phyloP scores from a whole-genome alignment of 2,329 filamentous ascomycete genomes.

The Trichoderma koningiopsis region DNA sequence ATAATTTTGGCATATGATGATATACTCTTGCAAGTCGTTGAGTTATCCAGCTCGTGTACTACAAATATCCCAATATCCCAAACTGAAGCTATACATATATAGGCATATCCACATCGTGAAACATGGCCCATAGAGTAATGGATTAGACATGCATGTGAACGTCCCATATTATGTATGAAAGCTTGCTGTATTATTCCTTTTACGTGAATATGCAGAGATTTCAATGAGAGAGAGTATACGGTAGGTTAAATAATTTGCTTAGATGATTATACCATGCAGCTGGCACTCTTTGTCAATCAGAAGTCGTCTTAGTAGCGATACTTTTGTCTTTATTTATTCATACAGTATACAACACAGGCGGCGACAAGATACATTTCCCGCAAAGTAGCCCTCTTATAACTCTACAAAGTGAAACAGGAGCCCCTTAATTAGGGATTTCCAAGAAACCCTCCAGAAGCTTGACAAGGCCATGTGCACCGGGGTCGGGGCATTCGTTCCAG shows the following conservation, averaged over 20 bases:
- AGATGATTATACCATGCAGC: neutral
- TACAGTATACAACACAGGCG: neutral
- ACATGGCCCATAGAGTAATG: neutral
- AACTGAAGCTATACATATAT: neutral
- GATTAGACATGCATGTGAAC: too few relatives aligned
- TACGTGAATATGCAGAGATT: too few relatives aligned
- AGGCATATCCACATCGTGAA: neutral
- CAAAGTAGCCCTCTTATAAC: neutral
- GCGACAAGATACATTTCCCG: neutral
- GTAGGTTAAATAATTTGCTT: neutral
- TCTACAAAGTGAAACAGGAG: neutral
- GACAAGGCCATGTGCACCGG: constrained; percentile 62
- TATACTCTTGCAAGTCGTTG: too few relatives aligned
- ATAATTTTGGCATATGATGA: neutral
- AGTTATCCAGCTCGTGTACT: neutral
- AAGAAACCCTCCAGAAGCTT: constrained; percentile 65
- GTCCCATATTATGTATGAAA: too few relatives aligned
- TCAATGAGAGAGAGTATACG: neutral
- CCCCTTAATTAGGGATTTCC: neutral
- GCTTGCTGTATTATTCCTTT: too few relatives aligned
- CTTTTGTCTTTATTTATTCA: neutral
- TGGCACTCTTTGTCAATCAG: neutral
- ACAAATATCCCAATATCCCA: neutral
- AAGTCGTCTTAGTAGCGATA: neutral
- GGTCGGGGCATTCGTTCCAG: constrained; percentile 71